Base-by-base conservation (phyloP, 2,329 filamentous ascomycete species). In the Cytospora chrysosperma region DNA sequence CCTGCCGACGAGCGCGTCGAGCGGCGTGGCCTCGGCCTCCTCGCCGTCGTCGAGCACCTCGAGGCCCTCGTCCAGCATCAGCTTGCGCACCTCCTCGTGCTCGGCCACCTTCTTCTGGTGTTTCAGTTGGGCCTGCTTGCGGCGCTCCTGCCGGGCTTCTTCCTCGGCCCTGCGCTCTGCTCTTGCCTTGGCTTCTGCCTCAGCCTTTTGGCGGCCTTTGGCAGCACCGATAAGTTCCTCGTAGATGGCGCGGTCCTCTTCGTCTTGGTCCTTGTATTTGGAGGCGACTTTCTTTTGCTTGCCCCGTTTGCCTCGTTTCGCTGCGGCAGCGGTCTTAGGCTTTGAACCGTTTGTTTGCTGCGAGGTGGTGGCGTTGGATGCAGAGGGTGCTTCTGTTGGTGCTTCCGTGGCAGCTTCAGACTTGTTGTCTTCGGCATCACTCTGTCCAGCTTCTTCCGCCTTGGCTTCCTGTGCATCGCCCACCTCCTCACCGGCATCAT, bases 181-280 rank as follows among this genome's bases (percentile, higher is more conserved):
- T 73, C 90, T 91, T 43, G 86, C 87, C 65, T 83, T 81, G 0
- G 85, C 85, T 69, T 91, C 89, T 2, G 87, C 89, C 69, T 89
- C 86, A 17, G 85, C 86, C 67, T 88, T 87, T 69, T 90, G 83
- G 43, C 85, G 84, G 1, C 88, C 88, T 0, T 84, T 83, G 64
- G 83, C 80, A 2, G 91, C 88, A 47, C 95, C 95, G n/a, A 97
- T 87, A n/a, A 98, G 83, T 27, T 88, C 84, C 76, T 97, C 90
- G 34, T 93, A 92, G 0, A 93, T 85, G 8, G 85, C 85, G 15
- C 93, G 91, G 72, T 99, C 95, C 75, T 97, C 94, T 61, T 97
- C 93, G 70, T 98, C 94, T 80, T 98, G 95, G 70, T 96, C 81
- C 53, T 90, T 94, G 77, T 99, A 99, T 74, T 97, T 97, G 64